A percentile compares a stretch with the other conserved stretches of the same genome.
Evolutionary conservation across 2,329 filamentous ascomycete species (phyloP).

Genomic region (Thielaviopsis musarum): DNA sequence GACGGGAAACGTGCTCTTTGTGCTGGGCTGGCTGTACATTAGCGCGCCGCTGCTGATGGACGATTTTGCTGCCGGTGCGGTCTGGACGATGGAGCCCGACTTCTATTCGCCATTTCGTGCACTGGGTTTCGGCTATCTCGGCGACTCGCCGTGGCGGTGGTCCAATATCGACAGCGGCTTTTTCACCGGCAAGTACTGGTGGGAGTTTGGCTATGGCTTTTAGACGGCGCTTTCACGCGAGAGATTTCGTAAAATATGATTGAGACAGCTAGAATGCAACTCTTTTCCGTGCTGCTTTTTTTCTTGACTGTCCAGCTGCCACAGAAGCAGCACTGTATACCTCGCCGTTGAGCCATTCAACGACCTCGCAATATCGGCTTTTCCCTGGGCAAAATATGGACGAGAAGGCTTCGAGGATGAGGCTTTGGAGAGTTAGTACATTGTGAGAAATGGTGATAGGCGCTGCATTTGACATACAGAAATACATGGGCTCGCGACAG

Average conservation of each 20-base stretch:
- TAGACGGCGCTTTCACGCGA: not conserved
- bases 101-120: conserved; percentile 55
- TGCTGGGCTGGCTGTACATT: conserved; percentile 48
- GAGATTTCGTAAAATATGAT: no score
- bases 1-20: conserved; percentile 42
- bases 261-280: not conserved
- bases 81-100: conserved; percentile 74
- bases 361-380: conserved; percentile 44
- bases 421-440: conserved; percentile 23
- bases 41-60: conserved; percentile 53
- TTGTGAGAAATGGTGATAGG: not conserved
- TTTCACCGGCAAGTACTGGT: conserved; percentile 47
- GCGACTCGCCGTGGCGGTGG: conserved; percentile 54
- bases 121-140: conserved; percentile 43
- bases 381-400: conserved; percentile 54
- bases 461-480: conserved; percentile 5
- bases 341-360: conserved; percentile 49
- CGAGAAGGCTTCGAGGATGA: conserved; percentile 54
- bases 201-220: conserved; percentile 26
- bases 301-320: not conserved
- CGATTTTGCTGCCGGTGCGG: conserved; percentile 54
- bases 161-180: conserved; percentile 35
- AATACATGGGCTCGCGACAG: conserved; percentile 8
- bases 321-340: conserved; percentile 17
- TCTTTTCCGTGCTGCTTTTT: not conserved